Evolutionary conservation across 805 yeast species (phyloP).

Genomic region (Candida succiphila): DNA sequence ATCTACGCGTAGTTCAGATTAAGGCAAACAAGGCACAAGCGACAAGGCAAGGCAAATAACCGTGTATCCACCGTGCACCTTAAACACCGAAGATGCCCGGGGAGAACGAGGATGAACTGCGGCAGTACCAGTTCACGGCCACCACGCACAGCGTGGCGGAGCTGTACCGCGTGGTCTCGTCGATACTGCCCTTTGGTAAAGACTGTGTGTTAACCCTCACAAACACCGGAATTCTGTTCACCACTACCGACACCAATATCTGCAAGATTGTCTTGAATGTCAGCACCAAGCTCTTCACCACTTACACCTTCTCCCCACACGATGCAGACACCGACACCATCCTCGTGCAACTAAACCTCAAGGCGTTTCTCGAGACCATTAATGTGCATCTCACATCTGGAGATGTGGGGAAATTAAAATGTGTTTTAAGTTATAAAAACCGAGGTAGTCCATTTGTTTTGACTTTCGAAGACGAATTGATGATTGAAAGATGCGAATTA

Average conservation of each 20-base stretch:
- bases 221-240: conserved; percentile 40
- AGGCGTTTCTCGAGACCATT: conserved; percentile 39
- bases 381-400: conserved; percentile 25
- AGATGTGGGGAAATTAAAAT: conserved; percentile 21
- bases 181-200: conserved; percentile 21
- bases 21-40: no score
- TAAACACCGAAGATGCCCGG: no score
- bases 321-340: conserved; percentile 8
- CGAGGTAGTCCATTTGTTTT: conserved; percentile 44
- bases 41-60: no score
- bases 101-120: conserved; percentile 1
- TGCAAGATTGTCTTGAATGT: conserved; percentile 27
- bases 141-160: conserved; percentile 16
- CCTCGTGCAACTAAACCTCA: conserved; percentile 33
- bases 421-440: conserved; percentile 40
- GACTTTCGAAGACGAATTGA: conserved; percentile 40
- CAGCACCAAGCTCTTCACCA: conserved; percentile 26
- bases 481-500: conserved; percentile 50
- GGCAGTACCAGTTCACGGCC: conserved; percentile 14
- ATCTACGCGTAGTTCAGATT: no score
- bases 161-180: conserved; percentile 16
- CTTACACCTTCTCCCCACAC: conserved; percentile 16
- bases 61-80: no score
- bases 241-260: conserved; percentile 35
- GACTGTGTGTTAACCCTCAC: conserved; percentile 26